Evolutionary conservation across 257 asterid genomes (phyloP).

Genomic region (Paulownia fortunei): DNA sequence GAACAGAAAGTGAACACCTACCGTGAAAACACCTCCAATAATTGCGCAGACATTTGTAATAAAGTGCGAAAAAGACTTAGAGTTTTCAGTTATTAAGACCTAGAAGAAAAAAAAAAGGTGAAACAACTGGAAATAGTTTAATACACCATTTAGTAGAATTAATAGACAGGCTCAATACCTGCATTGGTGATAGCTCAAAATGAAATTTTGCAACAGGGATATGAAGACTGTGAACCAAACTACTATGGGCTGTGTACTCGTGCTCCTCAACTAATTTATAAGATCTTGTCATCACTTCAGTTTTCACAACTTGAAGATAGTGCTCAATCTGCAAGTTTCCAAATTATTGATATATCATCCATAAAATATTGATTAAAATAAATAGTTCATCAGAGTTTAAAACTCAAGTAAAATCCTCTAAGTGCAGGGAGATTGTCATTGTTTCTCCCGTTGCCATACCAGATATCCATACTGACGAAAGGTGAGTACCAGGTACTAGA

Average conservation of each 20-base stretch:
- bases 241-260: constrained; percentile 81
- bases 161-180: constrained; percentile 44
- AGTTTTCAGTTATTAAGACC: constrained; percentile 62
- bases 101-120: constrained; percentile 26
- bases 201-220: constrained; percentile 78
- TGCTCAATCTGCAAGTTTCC: constrained; percentile 69
- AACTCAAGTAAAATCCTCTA: neutral
- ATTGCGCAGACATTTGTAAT: constrained; percentile 71
- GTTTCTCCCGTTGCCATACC: neutral
- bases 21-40: constrained; percentile 82
- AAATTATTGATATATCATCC: neutral
- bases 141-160: neutral
- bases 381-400: neutral
- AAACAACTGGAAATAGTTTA: neutral
- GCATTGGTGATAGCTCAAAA: constrained; percentile 76
- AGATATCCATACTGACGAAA: neutral
- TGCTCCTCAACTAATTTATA: constrained; percentile 70
- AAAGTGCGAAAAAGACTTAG: constrained; percentile 69
- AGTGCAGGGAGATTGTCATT: neutral
- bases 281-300: constrained; percentile 73
- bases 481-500: neutral
- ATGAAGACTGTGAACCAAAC: constrained; percentile 63
- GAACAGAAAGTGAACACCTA: constrained; percentile 31
- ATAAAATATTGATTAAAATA: neutral
- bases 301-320: constrained; percentile 76